phyloP scores from a whole-genome alignment of 305 asterid species.

The Stenogyne calaminthoides region DNA sequence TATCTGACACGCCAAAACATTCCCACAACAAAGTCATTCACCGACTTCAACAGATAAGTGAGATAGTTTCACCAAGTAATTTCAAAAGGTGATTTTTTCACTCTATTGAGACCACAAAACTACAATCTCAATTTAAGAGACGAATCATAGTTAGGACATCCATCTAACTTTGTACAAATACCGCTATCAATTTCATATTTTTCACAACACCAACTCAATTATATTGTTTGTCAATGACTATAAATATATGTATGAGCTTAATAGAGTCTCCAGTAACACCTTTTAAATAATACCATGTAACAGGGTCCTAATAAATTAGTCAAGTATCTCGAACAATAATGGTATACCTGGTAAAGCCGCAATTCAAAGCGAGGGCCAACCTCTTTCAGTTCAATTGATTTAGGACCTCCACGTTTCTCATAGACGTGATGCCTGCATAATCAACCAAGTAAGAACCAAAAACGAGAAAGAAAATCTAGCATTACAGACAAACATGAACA shows the following conservation, averaged over 20 bases:
- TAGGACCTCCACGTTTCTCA: slow-evolving; percentile 85
- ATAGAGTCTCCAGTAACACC: too few relatives aligned
- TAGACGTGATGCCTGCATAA: slow-evolving; percentile 79
- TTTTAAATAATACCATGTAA: neutral
- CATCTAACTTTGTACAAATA: neutral
- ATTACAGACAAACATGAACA: neutral
- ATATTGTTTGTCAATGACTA: neutral
- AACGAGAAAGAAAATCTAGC: neutral
- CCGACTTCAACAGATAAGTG: neutral
- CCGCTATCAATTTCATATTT: neutral
- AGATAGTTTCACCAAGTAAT: neutral
- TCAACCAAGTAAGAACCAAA: slow-evolving; percentile 22
- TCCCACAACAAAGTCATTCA: neutral
- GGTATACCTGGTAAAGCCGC: slow-evolving; percentile 69
- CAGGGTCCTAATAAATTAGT: neutral
- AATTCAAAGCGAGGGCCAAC: slow-evolving; percentile 95
- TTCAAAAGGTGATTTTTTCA: too few relatives aligned
- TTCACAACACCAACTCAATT: neutral
- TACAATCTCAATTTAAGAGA: too few relatives aligned
- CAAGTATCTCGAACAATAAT: neutral
- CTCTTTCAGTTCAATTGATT: slow-evolving; percentile 85
- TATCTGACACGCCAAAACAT: slow-evolving; percentile 42
- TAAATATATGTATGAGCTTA: neutral
- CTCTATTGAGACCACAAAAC: too few relatives aligned
- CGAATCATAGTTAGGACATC: too few relatives aligned